phyloP scores from a whole-genome alignment of 306 rosid species.

The Vigna unguiculata region DNA sequence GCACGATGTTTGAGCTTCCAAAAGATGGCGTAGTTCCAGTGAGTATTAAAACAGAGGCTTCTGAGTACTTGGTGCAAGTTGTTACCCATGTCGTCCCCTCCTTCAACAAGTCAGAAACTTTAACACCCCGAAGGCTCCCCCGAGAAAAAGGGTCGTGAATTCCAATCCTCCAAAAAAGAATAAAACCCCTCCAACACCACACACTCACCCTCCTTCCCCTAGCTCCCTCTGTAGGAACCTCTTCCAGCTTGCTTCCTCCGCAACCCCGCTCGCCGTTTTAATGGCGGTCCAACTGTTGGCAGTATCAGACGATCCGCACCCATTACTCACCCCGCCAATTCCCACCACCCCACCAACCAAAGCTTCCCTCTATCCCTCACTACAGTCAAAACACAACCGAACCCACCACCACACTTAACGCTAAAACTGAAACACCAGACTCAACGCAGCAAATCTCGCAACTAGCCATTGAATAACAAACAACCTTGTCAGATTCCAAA shows the following conservation, averaged over 20 bases:
- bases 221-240: slow-evolving; percentile 98
- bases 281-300: slow-evolving; percentile 95
- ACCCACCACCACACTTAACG: slow-evolving; percentile 20
- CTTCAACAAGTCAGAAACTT: slow-evolving; percentile 43
- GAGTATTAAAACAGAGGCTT: slow-evolving; percentile 81
- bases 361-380: slow-evolving; percentile 43
- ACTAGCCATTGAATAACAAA: slow-evolving; percentile 51
- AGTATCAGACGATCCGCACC: slow-evolving; percentile 76
- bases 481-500: slow-evolving; percentile 21
- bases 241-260: slow-evolving; percentile 99
- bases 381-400: slow-evolving; percentile 34
- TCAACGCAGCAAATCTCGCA: slow-evolving; percentile 35
- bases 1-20: slow-evolving; percentile 93
- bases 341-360: slow-evolving; percentile 51
- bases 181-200: slow-evolving; percentile 49
- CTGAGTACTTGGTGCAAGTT: slow-evolving; percentile 72
- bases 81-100: slow-evolving; percentile 59
- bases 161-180: slow-evolving; percentile 39
- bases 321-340: slow-evolving; percentile 63
- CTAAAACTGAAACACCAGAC: slow-evolving; percentile 12
- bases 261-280: slow-evolving; percentile 98
- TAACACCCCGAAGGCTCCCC: slow-evolving; percentile 49
- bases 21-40: slow-evolving; percentile 94
- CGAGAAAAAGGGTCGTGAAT: slow-evolving; percentile 34
- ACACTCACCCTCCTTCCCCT: slow-evolving; percentile 48